Evolutionary conservation across 2,329 filamentous ascomycete species (phyloP), one percentile per base, ranked within the genome.

Genomic region (Hysterium pulicare): DNA sequence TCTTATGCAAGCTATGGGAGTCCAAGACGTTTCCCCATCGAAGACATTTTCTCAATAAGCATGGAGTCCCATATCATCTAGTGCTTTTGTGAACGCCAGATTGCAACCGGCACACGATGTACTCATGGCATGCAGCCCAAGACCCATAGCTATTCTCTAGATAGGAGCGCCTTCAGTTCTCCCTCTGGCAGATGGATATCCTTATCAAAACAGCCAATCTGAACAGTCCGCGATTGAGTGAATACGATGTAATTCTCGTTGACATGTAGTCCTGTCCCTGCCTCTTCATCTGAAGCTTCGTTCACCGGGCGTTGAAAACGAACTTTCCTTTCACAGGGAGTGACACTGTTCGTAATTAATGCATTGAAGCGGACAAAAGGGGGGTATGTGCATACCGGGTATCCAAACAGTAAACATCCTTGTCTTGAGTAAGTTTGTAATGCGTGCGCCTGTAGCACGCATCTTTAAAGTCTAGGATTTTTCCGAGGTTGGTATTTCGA

Each of bases 121-220:
- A 15, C 17, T 19, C 21, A 17, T 34, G 3, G 32, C 4, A 4
- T n/a, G 32, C 21, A 34, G 4, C 32, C 32, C 32, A 4, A 32
- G 28, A 5, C 28, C n/a, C 28, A 32, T 9, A 32, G 9, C 17
- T 9, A 32, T n/a, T 13, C 4, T 34, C 17, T 34, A 34, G 9
- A 17, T 16, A 17, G 35, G 9, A 32, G 37, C 23, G 8, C 26
- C 16, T 39, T 16, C 13, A 41, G 9, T 21, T 45, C 21, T 21
- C 15, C 22, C 21, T 33, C 33, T 4, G 41, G 38, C 5, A 48
- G 39, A 23, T 42, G 13, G 20, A 48, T 33, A 22, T 46, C 34
- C 33, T 39, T 32, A 30, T 48, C 46, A 16, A 48, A 48, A 33
- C 35, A 39, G 36, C 37, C 45, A 22, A 48, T 36, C 6, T 35